A percentile compares a stretch with the other conserved stretches of the same genome.
Evolutionary conservation across 352 stramenopile genomes (phyloP).

Genomic region (Phytophthora foliorum): DNA sequence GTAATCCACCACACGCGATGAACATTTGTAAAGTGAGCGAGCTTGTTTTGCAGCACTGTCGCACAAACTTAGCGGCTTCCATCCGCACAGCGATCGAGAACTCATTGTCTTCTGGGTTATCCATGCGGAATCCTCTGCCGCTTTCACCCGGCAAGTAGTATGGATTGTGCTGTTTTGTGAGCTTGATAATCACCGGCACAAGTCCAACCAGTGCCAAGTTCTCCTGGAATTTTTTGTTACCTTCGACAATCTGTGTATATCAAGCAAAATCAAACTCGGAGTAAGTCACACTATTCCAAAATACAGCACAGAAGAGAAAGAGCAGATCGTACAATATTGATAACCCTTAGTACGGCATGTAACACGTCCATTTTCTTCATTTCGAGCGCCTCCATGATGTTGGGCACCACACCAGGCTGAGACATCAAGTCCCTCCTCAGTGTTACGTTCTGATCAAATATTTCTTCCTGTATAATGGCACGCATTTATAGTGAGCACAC

Average conservation of each 20-base stretch:
- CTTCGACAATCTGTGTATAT: conserved; percentile 80
- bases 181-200: conserved; percentile 92
- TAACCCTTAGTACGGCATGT: conserved; percentile 85
- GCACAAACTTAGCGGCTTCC: conserved; percentile 90
- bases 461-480: conserved; percentile 56
- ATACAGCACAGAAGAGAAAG: not conserved
- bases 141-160: conserved; percentile 36
- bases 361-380: conserved; percentile 92
- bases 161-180: conserved; percentile 71
- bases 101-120: conserved; percentile 31
- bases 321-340: conserved; percentile 75
- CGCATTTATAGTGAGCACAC: conserved; percentile 6
- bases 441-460: conserved; percentile 82
- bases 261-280: not conserved
- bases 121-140: conserved; percentile 23
- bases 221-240: conserved; percentile 93
- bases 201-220: conserved; percentile 92
- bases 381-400: conserved; percentile 94
- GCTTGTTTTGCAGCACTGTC: conserved; percentile 90
- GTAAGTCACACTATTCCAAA: conserved; percentile 1
- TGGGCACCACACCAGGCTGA: conserved; percentile 92
- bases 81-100: conserved; percentile 77
- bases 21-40: conserved; percentile 94
- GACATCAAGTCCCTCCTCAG: conserved; percentile 89
- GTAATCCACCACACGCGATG: conserved; percentile 91